Evolutionary conservation across 2,329 filamentous ascomycete species (phyloP), one percentile per base, ranked within the genome.

Genomic region (Mollisiaceae sp.): DNA sequence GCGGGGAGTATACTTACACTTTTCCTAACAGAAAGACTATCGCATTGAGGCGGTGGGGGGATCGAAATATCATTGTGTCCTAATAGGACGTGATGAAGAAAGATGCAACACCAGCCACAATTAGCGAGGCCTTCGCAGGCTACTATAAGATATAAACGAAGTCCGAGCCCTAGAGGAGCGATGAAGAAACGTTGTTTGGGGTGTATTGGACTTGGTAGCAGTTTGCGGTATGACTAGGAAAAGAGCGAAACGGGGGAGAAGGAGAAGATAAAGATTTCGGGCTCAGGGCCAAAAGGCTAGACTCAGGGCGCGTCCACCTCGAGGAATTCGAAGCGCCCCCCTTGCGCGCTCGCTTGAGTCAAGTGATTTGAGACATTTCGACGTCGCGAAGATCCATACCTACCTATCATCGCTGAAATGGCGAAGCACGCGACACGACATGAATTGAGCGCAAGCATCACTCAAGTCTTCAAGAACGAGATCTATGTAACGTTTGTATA

Each of bases 71-170:
- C 45, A 50, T 50, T 22, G 45, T 22, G 38, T 41, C 38, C 45
- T 20, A 8, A 20, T n/a, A 50, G 45, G 45, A 50, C 45, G 45
- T 9, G 45, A 5, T n/a, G n/a, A 50, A 8, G 11, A n/a, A 6
- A 22, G n/a, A 50, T 22, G 45, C 41, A n/a, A 50, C 45, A 50
- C 45, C 45, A 50, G 45, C 45, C 45, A 50, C 45, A 50, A n/a
- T 50, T 50, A n/a, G 45, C 45, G 45, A 50, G 45, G 45, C 45
- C 45, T 50, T 50, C 45, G 45, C 45, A 50, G 45, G 45, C 45
- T 4, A 8, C 45, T 22, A 12, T 50, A 6, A 11, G n/a, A 14
- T 6, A 9, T 15, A 5, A 50, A 50, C n/a, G 45, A 24, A 50
- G 45, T 8, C 8, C 8, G 14, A 11, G 18, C 45, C 45, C 11